Base-by-base conservation (phyloP, 177 flowering plant genomes). In the Vitis hybrid region DNA sequence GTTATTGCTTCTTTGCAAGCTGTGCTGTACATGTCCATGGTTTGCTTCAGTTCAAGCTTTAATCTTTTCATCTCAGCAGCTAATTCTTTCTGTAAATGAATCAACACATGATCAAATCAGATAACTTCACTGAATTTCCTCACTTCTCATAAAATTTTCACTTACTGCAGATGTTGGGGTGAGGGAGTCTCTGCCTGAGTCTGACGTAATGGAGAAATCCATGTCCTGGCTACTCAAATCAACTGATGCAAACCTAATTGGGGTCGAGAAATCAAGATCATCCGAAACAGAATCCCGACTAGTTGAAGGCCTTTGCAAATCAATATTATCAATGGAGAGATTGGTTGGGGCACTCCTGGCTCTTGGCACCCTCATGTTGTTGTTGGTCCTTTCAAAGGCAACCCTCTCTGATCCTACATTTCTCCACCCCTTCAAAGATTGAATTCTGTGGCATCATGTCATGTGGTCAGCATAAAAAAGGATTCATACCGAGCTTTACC, bases 1-100 rank as follows among this genome's bases (percentile, higher is more conserved):
- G 83, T 52, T 51, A 90, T 76, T 67, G 97, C 94, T 77, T 90
- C 94, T 74, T 79, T 89, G 83, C 94, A 90, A 61, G 97, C 97
- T 62, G 81, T 54, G 75, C 86, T 92, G 68, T 90, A 92, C 91
- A 90, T 76, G 55, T 90, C 91, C 89, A 92, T 90, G 68, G 97
- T 92, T 67, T 90, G 93, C 80, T 87, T 86, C 11, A 90, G 79
- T 65, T 92, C 94, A 57, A 80, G 81, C 79, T 79, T 90, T 65
- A 92, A 70, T 61, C 89, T 87, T 72, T 74, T 84, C 93, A 91
- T 88, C 74, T 92, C 97, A 1, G 83, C 88, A 55, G 88, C 97
- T n/a, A 88, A 6, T 3, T 84, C 87, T 39, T 69, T 17, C 87
- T 84, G 80, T 55, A 75, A 26, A 69, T 15, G 17, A 60, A 68